Conservation (phyloP, 805 yeast species). For the Saccharomyces cerevisiae region DNA sequence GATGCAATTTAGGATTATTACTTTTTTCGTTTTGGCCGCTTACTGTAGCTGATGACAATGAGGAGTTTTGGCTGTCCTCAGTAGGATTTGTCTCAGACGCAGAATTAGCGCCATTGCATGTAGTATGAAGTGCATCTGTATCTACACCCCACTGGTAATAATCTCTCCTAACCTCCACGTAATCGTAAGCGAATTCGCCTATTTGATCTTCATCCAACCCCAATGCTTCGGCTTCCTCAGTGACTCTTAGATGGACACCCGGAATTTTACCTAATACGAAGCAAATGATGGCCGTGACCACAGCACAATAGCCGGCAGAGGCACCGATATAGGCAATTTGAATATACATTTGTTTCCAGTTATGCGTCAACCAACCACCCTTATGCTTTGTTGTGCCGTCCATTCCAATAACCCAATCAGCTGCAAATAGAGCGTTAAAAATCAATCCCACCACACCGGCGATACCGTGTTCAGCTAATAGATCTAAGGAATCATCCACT, state of each 20-base stretch:
- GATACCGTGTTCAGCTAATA: constrained; percentile 96
- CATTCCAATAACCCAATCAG: constrained; percentile 80
- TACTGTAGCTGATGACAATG: neutral
- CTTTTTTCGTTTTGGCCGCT: neutral
- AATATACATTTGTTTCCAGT: constrained; percentile 84
- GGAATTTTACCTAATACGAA: constrained; percentile 70
- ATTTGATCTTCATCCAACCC: constrained; percentile 96
- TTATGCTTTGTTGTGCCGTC: constrained; percentile 76
- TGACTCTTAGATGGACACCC: constrained; percentile 68
- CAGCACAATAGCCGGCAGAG: constrained; percentile 62
- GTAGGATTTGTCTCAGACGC: neutral
- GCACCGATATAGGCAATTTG: constrained; percentile 82
- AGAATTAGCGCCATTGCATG: constrained; percentile 4
- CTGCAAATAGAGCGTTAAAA: constrained; percentile 85
- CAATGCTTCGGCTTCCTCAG: constrained; percentile 74
- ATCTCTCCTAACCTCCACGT: constrained; percentile 92
- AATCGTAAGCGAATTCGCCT: constrained; percentile 98
- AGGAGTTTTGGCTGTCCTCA: neutral
- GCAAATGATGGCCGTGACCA: constrained; percentile 70
- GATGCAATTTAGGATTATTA: neutral
- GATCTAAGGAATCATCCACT: constrained; percentile 90
- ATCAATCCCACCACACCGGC: constrained; percentile 87
- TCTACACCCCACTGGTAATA: constrained; percentile 46
- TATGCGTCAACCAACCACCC: constrained; percentile 90
- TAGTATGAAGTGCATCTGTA: constrained; percentile 15